Evolutionary conservation across 345 rosid genomes (phyloP).

Genomic region (Clarkia xantiana): DNA sequence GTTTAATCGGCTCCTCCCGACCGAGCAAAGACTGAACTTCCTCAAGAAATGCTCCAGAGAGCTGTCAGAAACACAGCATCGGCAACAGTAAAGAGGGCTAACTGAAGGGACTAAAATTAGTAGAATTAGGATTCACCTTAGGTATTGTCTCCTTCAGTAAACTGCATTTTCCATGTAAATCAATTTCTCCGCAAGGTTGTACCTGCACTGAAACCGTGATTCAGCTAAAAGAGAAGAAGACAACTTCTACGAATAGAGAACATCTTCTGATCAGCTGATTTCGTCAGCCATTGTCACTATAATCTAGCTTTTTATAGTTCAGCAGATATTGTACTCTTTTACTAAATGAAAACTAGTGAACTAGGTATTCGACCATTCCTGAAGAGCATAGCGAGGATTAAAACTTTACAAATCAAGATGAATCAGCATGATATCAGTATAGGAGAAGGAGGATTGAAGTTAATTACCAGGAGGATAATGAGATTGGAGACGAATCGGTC

Average conservation of each 20-base stretch:
- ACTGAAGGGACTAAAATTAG: background rate
- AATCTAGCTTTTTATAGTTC: too few species aligned
- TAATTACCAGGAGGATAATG: constrained; percentile 45
- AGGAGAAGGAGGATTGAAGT: background rate
- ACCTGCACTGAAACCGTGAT: constrained; percentile 16
- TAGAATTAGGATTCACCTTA: constrained; percentile 21
- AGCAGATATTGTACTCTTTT: too few species aligned
- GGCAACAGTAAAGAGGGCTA: background rate
- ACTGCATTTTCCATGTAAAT: constrained; percentile 23
- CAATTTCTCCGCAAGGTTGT: constrained; percentile 59
- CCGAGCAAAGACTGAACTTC: constrained; percentile 4
- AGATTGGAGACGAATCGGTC: constrained; percentile 55
- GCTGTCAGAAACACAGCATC: constrained; percentile 1
- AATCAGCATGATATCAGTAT: background rate
- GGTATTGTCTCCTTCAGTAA: constrained; percentile 34
- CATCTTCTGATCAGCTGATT: too few species aligned
- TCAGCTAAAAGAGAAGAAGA: background rate
- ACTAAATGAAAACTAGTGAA: too few species aligned
- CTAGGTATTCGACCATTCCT: background rate
- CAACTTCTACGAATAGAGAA: background rate
- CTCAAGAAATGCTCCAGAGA: background rate
- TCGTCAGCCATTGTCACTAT: too few species aligned
- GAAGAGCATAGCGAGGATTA: background rate
- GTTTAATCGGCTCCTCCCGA: background rate
- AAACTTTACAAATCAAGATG: background rate